phyloP scores from a whole-genome alignment of 768 basidiomycete species.

The Suillus ampliporus region DNA sequence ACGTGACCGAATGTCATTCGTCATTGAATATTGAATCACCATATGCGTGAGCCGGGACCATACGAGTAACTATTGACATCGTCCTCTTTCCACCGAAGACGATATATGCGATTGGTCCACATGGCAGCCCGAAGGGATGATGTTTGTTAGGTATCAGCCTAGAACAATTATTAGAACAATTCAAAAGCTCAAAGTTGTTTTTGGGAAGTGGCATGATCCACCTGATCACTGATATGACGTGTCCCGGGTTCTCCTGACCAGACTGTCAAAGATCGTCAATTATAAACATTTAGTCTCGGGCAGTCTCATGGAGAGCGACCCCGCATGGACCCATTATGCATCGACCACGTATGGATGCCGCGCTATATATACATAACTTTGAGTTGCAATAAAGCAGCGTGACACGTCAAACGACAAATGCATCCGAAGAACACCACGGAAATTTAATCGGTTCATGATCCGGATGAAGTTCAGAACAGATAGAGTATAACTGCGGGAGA shows the following conservation, averaged over 20 bases:
- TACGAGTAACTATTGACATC: no score
- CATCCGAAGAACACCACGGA: no score
- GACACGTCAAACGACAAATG: background rate
- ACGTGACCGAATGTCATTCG: background rate
- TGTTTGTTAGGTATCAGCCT: background rate
- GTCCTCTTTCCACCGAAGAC: no score
- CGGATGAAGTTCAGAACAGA: no score
- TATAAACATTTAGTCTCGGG: background rate
- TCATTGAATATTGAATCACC: background rate
- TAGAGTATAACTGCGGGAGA: no score
- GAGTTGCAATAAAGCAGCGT: no score
- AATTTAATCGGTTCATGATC: no score
- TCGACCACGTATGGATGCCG: no score
- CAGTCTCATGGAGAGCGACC: background rate
- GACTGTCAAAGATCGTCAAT: background rate
- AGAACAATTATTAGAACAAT: background rate
- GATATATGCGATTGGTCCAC: background rate
- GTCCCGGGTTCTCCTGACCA: background rate
- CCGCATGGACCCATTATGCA: no score
- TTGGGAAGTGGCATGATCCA: background rate
- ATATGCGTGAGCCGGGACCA: no score
- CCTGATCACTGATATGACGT: background rate
- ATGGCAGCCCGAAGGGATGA: background rate
- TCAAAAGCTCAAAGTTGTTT: background rate
- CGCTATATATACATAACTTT: no score